phyloP scores from a whole-genome alignment of 2,329 filamentous ascomycete genomes.

The Tolypocladium capitatum region DNA sequence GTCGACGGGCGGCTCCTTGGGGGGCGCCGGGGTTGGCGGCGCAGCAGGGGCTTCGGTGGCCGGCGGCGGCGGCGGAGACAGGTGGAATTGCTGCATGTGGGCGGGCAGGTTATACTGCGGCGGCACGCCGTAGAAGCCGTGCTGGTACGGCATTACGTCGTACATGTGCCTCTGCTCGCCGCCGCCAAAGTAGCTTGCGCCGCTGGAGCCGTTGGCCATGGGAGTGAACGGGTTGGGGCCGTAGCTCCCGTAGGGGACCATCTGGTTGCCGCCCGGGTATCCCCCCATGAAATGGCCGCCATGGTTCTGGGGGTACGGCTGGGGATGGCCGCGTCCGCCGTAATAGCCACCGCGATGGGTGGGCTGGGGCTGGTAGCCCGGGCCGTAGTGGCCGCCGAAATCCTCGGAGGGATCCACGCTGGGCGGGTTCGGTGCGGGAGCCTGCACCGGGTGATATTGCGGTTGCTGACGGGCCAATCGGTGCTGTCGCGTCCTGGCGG shows the following conservation, averaged over 20 bases:
- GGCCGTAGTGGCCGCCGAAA: conserved; percentile 30
- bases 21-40: conserved; percentile 21
- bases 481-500: conserved; percentile 15
- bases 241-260: conserved; percentile 33
- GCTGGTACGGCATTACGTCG: conserved; percentile 38
- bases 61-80: conserved; percentile 26
- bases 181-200: conserved; percentile 26
- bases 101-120: conserved; percentile 6
- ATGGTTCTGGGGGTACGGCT: conserved; percentile 34
- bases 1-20: conserved; percentile 30
- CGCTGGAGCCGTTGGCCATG: conserved; percentile 23
- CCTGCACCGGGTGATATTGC: conserved; percentile 23
- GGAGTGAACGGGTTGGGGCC: conserved; percentile 29
- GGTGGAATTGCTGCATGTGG: conserved; percentile 25
- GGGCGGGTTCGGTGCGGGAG: conserved; percentile 33
- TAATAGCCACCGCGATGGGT: conserved; percentile 15
- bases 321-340: conserved; percentile 13
- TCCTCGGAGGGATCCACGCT: conserved; percentile 54
- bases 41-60: conserved; percentile 24
- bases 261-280: conserved; percentile 25
- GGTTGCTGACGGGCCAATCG: conserved; percentile 20
- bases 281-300: conserved; percentile 28
- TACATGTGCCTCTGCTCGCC: conserved; percentile 26
- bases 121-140: conserved; percentile 8
- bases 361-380: conserved; percentile 7